Evolutionary conservation across 1,284 basidiomycete genomes (phyloP).

Genomic region (Phaffia rhodozyma): DNA sequence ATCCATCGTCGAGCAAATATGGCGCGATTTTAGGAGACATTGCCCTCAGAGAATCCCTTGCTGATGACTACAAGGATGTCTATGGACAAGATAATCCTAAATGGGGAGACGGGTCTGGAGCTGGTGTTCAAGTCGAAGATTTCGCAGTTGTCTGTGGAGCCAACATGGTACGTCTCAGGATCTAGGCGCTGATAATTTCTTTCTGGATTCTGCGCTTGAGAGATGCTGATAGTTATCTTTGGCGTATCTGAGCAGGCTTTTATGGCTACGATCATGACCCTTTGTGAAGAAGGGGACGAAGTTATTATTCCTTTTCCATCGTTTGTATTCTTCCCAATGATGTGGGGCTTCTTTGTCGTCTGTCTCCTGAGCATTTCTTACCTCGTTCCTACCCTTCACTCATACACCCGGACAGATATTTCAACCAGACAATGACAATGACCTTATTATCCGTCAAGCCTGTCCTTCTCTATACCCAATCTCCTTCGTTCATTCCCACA

Average conservation of each 20-base stretch:
- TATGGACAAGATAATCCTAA: constrained; percentile 41
- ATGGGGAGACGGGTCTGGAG: constrained; percentile 22
- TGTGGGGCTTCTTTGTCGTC: constrained; percentile 3
- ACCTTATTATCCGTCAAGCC: constrained; percentile 49
- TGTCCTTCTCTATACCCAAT: constrained; percentile 23
- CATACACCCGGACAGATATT: constrained; percentile 44
- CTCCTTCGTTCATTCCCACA: constrained; percentile 1
- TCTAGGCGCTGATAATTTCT: neutral
- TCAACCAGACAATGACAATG: constrained; percentile 69
- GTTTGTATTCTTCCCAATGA: constrained; percentile 32
- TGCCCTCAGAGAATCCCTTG: constrained; percentile 47
- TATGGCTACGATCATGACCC: constrained; percentile 48
- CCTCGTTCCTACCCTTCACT: constrained; percentile 9
- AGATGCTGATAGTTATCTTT: constrained; percentile 38
- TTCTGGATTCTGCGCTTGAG: constrained; percentile 1
- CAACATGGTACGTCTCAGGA: constrained; percentile 35
- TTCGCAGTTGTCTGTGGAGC: constrained; percentile 32
- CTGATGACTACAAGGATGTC: constrained; percentile 49
- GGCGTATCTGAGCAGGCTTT: constrained; percentile 63
- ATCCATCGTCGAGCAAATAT: constrained; percentile 47
- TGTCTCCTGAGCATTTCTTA: neutral
- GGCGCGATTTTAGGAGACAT: constrained; percentile 54
- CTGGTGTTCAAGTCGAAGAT: constrained; percentile 41
- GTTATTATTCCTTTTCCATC: constrained; percentile 69
- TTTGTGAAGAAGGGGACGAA: constrained; percentile 61